A percentile compares a stretch with the other conserved stretches of the same genome.
phyloP scores from a whole-genome alignment of 805 yeast genomes.

The Ogataea trehaloabstinens region DNA sequence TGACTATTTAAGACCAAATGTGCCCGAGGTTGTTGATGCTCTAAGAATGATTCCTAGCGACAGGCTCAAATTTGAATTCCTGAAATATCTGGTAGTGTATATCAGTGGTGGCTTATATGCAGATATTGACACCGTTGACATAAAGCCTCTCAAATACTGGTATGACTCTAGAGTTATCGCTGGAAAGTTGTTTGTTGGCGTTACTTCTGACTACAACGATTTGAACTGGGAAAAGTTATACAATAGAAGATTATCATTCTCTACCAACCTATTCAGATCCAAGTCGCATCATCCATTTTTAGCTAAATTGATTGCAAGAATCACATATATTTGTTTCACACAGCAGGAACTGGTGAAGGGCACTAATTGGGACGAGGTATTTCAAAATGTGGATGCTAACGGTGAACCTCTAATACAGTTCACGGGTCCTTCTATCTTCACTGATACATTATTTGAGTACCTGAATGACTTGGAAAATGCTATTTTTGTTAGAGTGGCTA shows the following conservation, averaged over 20 bases:
- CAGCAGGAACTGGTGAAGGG: slow-evolving; percentile 21
- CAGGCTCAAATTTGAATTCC: slow-evolving; percentile 48
- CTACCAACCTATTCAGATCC: slow-evolving; percentile 28
- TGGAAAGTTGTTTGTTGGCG: slow-evolving; percentile 28
- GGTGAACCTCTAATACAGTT: slow-evolving; percentile 34
- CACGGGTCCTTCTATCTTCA: slow-evolving; percentile 34
- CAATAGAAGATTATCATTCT: slow-evolving; percentile 32
- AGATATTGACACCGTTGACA: slow-evolving; percentile 52
- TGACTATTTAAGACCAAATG: slow-evolving; percentile 26
- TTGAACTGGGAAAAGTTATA: slow-evolving; percentile 31
- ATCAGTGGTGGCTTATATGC: slow-evolving; percentile 56
- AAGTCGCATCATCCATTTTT: slow-evolving; percentile 35
- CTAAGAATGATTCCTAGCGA: slow-evolving; percentile 50
- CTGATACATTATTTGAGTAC: slow-evolving; percentile 34
- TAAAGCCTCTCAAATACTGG: slow-evolving; percentile 38
- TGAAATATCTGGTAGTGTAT: slow-evolving; percentile 47
- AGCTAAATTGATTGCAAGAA: slow-evolving; percentile 32
- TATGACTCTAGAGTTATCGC: slow-evolving; percentile 23
- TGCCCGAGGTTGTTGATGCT: slow-evolving; percentile 54
- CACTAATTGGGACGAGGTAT: slow-evolving; percentile 31
- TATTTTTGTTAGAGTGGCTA: slow-evolving; percentile 29
- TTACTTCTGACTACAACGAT: slow-evolving; percentile 31
- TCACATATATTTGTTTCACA: slow-evolving; percentile 27
- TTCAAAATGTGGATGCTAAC: slow-evolving; percentile 30
- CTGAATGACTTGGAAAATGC: slow-evolving; percentile 27